A percentile compares a stretch with the other conserved stretches of the same genome.
Evolutionary conservation across 345 rosid species (phyloP).

Genomic region (Populus ilicifolia): DNA sequence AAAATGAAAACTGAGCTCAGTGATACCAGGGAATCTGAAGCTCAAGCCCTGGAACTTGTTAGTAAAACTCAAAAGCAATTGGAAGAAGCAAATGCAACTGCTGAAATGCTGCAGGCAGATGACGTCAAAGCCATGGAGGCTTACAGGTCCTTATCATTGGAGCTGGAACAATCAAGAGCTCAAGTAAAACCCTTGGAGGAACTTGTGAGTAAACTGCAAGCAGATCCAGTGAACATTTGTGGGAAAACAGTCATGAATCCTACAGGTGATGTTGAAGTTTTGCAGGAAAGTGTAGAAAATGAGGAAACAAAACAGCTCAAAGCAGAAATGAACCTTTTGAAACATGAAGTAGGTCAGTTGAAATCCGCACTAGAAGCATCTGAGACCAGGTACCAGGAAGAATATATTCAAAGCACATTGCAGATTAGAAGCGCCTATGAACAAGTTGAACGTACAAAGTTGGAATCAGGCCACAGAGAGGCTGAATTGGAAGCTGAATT

Average conservation of each 20-base stretch:
- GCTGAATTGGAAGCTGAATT: conserved; percentile 58
- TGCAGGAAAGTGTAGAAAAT: conserved; percentile 22
- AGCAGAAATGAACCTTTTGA: conserved; percentile 48
- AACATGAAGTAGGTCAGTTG: conserved; percentile 51
- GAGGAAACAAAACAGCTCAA: conserved; percentile 41
- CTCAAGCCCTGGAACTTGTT: conserved; percentile 55
- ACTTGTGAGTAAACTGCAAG: conserved; percentile 49
- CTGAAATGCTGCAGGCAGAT: conserved; percentile 59
- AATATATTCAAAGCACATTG: conserved; percentile 63
- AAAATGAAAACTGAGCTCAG: conserved; percentile 62
- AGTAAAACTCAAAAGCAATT: conserved; percentile 53
- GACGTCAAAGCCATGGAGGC: conserved; percentile 55
- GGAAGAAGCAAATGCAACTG: conserved; percentile 56
- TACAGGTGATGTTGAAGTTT: conserved; percentile 21
- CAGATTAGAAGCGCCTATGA: conserved; percentile 78
- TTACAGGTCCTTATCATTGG: conserved; percentile 43
- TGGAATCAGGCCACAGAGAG: conserved; percentile 40
- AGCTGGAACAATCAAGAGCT: conserved; percentile 63
- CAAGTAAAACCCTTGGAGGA: conserved; percentile 52
- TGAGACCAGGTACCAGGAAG: conserved; percentile 48
- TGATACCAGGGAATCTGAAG: conserved; percentile 70
- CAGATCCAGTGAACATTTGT: conserved; percentile 16
- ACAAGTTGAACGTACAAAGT: conserved; percentile 51
- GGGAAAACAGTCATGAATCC: conserved; percentile 5
- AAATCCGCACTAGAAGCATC: conserved; percentile 52